Evolutionary conservation across 345 rosid genomes (phyloP), one percentile per base, ranked within the genome.

Genomic region (Lepidium sativum): DNA sequence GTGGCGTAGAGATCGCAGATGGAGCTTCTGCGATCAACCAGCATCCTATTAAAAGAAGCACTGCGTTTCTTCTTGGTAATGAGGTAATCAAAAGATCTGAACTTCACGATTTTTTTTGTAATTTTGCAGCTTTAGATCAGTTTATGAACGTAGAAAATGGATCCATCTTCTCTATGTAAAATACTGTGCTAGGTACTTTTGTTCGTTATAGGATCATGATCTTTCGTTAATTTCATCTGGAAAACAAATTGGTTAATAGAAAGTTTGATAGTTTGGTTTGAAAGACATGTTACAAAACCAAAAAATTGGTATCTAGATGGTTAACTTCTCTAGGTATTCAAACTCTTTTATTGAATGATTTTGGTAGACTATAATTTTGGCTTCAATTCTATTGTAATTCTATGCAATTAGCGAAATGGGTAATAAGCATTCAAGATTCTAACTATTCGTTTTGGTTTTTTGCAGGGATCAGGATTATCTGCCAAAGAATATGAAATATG

Each of bases 31-130:
- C 88, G 8, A 80, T 90, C 9, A 81, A 78, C n/a, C 81, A 85
- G 10, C 97, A 84, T 71, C 97, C 96, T 65, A 90, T 90, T 42
- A 81, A 80, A 63, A 84, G 68, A 74, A 88, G 80, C 72, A 94
- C 99, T 0, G 97, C 95, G 55, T 90, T 94, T 55, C 96, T 94
- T 67, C 88, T 94, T 1, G 97, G 99, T 50, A 94, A 94, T 52
- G 99, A 94, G 95, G 97, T 88, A 42, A 17, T 42, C 47, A n/a
- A 35, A 59, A 56, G 17, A 44, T 20, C 49, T 29, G 6, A 21
- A 8, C 9, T 59, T 29, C 3, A 38, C n/a, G 12, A 13, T 4
- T 7, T 3, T 0, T 4, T 20, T 31, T 14, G 33, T n/a, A 66
- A 43, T 43, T 0, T 3, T 32, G 8, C n/a, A 32, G 0, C 9